Percentiles rank a stretch among this genome's conserved stretches.
phyloP scores from a whole-genome alignment of 169 alveolate species.

The Plasmodium adleri region DNA sequence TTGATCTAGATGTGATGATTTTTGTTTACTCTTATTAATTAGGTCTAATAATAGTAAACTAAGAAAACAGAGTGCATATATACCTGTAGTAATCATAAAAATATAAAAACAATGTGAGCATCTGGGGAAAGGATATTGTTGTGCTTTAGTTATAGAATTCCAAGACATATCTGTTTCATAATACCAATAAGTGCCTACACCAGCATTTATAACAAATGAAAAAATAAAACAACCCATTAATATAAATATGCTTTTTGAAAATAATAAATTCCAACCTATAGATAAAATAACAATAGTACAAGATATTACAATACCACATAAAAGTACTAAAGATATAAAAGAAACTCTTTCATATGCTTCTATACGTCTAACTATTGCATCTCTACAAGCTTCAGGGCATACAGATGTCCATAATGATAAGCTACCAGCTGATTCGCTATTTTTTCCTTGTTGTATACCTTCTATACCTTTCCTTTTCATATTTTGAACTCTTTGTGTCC shows the following conservation, averaged over 20 bases:
- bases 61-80: conserved; percentile 53
- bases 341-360: conserved; percentile 71
- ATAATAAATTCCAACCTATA: conserved; percentile 54
- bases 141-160: conserved; percentile 44
- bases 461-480: conserved; percentile 61
- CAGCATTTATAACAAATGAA: conserved; percentile 59
- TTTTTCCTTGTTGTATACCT: conserved; percentile 56
- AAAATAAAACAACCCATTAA: conserved; percentile 59
- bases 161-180: conserved; percentile 68
- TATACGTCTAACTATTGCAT: conserved; percentile 49
- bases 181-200: conserved; percentile 66
- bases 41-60: conserved; percentile 24
- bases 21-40: conserved; percentile 17
- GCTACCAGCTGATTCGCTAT: conserved; percentile 51
- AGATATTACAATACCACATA: conserved; percentile 45
- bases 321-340: conserved; percentile 43
- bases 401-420: conserved; percentile 66
- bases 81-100: conserved; percentile 40
- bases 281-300: conserved; percentile 32
- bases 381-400: conserved; percentile 62
- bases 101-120: conserved; percentile 64
- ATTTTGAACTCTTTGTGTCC: conserved; percentile 64
- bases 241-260: conserved; percentile 43
- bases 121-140: conserved; percentile 61
- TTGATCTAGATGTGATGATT: conserved; percentile 44